phyloP scores from a whole-genome alignment of 169 alveolate species.

The Cryptosporidium bovis region DNA sequence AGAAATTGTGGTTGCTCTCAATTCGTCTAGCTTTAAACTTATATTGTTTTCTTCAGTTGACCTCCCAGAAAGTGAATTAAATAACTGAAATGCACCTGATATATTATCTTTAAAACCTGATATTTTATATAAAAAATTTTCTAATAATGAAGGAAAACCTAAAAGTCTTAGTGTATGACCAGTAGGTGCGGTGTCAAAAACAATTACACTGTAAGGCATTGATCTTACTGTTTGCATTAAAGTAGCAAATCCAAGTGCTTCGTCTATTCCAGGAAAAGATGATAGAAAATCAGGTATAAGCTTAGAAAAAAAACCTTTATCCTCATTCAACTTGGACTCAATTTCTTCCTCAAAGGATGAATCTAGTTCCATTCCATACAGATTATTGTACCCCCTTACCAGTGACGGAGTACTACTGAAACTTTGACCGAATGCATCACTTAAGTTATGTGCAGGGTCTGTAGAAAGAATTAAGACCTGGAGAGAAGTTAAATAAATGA shows the following conservation, averaged over 20 bases:
- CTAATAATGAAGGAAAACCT: slow-evolving; percentile 95
- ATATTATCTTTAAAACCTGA: slow-evolving; percentile 87
- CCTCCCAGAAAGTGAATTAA: slow-evolving; percentile 74
- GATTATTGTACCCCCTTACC: slow-evolving; percentile 93
- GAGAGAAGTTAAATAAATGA: neutral
- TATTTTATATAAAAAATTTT: slow-evolving; percentile 92
- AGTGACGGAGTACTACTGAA: slow-evolving; percentile 92
- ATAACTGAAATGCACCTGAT: slow-evolving; percentile 81
- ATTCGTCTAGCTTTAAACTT: slow-evolving; percentile 78
- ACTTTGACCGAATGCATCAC: slow-evolving; percentile 98
- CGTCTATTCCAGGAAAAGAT: slow-evolving; percentile 98
- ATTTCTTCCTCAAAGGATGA: slow-evolving; percentile 84
- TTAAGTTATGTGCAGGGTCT: slow-evolving; percentile 99
- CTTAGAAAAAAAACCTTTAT: slow-evolving; percentile 77
- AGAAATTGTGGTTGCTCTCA: slow-evolving; percentile 77
- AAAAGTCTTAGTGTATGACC: slow-evolving; percentile 98
- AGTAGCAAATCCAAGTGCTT: slow-evolving; percentile 97
- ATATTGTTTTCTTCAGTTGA: slow-evolving; percentile 76
- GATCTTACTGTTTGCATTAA: slow-evolving; percentile 95
- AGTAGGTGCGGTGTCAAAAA: slow-evolving; percentile 99
- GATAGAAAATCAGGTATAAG: slow-evolving; percentile 91
- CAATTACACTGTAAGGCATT: slow-evolving; percentile 92
- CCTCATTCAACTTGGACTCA: slow-evolving; percentile 81
- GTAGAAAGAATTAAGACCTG: slow-evolving; percentile 97
- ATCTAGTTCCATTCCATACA: slow-evolving; percentile 96